Evolutionary conservation across 768 basidiomycete genomes (phyloP), one percentile per base, ranked within the genome.

Genomic region (Russula griseocarnosa): DNA sequence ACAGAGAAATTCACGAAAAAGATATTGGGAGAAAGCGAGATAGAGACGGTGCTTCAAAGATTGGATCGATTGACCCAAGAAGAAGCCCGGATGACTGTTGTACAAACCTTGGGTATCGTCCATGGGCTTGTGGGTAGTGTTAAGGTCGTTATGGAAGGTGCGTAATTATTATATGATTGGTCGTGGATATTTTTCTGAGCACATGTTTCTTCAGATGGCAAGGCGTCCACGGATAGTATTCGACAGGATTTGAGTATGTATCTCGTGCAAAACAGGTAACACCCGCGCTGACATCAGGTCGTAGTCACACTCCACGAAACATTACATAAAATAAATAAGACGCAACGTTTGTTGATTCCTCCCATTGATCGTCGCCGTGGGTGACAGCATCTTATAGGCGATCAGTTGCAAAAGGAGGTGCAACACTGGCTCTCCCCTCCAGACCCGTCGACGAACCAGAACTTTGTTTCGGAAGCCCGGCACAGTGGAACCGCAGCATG

Each of bases 401-500:
- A 59, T 20, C 57, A 49, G 26, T 22, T 59, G 9, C 62, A 58
- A 58, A 18, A 40, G 26, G 42, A 42, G 3, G 28, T 51, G 3
- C 55, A 32, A 20, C 10, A 20, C 20, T 64, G 51, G 32, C 58
- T 64, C 16, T 59, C 56, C 32, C 52, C 58, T 18, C 62, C 51
- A 1, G 5, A 60, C 16, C 58, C 58, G 10, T 60, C 62, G 10
- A 60, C 38, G 18, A 64, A 64, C 3, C 62, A 60, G 2, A 42
- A 34, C 18, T 30, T 53, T 3, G 52, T 36, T 14, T 14, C 0
- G 0, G 13, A 54, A 20, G 22, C 22, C 2, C 58, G 20, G 14
- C 42, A 53, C 16, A 32, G 0, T 0, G 51, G 62, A 26, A 64
- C 62, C 1, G n/a, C 57, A 36, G 36, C 16, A 8, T 64, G 62